Evolutionary conservation across 768 basidiomycete species (phyloP), one percentile per base, ranked within the genome.

Genomic region (Podaxis mareebaensis): DNA sequence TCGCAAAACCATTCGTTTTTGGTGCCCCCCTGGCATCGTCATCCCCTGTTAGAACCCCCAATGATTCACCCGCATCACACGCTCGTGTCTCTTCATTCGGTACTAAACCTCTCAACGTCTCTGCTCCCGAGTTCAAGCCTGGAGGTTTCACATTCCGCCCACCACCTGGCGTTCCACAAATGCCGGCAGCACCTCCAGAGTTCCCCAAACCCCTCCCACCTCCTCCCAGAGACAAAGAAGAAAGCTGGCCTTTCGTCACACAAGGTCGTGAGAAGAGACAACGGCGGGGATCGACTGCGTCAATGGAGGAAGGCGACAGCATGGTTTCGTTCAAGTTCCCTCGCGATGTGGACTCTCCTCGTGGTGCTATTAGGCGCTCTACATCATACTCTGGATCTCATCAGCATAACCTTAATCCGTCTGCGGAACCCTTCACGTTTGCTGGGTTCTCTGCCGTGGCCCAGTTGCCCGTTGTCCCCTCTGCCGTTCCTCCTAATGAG

Each of bases 261-360:
- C 91, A 94, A 74, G 93, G 93, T 17, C 81, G 92, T 60, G 92
- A 95, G 75, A 94, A 95, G 74, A 81, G 92, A 64, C 88, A 85
- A 64, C 83, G 90, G 13, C 80, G 85, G 51, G 82, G 77, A 28
- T 85, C 88, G 4, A 74, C 71, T 36, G 71, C 70, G 10, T 78
- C 77, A 12, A 60, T 79, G 22, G 80, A 79, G 54, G 88, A 85
- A 69, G 87, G 83, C 28, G 85, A 87, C 64, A 86, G 82, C 26
- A 88, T 93, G 85, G 68, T 81, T 5, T 88, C 90, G 3, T 93
- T 92, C 82, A 86, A 84, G 70, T 93, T 93, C 83, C 92, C 91
- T 13, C 77, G 78, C 5, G 69, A 78, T 22, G 71, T 78, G 15
- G 81, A 83, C 8, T 84, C 85, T 3, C 83, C 85, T 17, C 76